Conservation (phyloP, 2,329 filamentous ascomycete species). For the Shiraia sp. region DNA sequence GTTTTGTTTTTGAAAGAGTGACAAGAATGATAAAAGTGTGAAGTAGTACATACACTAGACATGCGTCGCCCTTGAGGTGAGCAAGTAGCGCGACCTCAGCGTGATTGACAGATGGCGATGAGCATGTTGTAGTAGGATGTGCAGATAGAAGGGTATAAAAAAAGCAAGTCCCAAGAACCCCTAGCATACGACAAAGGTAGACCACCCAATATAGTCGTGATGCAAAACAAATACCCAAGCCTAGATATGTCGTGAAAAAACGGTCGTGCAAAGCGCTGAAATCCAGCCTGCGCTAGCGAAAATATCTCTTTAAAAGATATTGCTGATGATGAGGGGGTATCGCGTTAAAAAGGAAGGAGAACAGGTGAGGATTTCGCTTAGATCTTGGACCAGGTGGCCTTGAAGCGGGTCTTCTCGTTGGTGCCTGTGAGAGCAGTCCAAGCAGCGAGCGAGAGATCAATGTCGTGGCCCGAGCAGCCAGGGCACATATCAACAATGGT, state of each 20-base stretch:
- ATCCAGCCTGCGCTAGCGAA: constrained; percentile 44
- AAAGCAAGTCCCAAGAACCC: constrained; percentile 16
- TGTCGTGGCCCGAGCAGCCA: constrained; percentile 33
- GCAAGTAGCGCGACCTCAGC: constrained; percentile 3
- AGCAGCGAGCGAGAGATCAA: constrained; percentile 37
- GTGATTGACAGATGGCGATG: too few species aligned
- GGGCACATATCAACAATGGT: constrained; percentile 42
- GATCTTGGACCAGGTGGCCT: constrained; percentile 29
- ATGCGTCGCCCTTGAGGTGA: constrained; percentile 6
- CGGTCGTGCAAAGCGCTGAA: constrained; percentile 47
- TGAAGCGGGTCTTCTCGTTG: constrained; percentile 26
- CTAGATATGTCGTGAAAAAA: constrained; percentile 31
- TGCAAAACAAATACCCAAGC: constrained; percentile 16
- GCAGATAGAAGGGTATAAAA: constrained; percentile 8
- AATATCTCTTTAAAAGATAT: constrained; percentile 18
- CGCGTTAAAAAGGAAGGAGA: constrained; percentile 28
- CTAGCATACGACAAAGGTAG: too few species aligned
- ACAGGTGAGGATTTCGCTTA: constrained; percentile 18
- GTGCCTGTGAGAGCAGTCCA: constrained; percentile 34
- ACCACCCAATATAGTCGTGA: constrained; percentile 25
- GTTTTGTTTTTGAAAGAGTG: too few species aligned
- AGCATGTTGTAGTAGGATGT: too few species aligned
- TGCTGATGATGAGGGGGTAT: constrained; percentile 24
- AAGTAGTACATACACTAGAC: too few species aligned
- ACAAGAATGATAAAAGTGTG: constrained; percentile 28